Percentiles rank a stretch among this genome's conserved stretches.
Evolutionary conservation across 1,284 basidiomycete species (phyloP).

Genomic region (Vanrija sp.): DNA sequence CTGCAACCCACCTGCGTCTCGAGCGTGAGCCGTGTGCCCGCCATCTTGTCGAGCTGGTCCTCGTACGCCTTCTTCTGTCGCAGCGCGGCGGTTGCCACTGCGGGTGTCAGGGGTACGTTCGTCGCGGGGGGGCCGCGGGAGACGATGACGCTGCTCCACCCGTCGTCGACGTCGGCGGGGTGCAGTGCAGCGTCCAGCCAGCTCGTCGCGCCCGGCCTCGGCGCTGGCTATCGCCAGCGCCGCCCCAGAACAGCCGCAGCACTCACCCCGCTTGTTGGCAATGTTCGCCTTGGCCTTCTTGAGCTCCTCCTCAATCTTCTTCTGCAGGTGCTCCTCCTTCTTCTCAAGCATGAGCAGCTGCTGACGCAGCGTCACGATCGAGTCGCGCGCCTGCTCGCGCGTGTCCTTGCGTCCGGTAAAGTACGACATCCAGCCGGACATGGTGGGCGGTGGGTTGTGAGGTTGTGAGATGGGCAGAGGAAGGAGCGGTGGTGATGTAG

Average conservation of each 20-base stretch:
- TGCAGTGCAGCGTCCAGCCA: too few species aligned
- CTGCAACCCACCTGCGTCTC: constrained; percentile 68
- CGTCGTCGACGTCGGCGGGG: background rate
- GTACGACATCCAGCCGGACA: constrained; percentile 84
- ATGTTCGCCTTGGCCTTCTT: constrained; percentile 91
- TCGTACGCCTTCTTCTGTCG: constrained; percentile 88
- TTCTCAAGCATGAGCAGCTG: constrained; percentile 96
- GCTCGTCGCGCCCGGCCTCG: too few species aligned
- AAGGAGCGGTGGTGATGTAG: background rate
- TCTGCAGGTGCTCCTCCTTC: constrained; percentile 95
- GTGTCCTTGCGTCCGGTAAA: constrained; percentile 65
- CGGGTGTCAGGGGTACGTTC: background rate
- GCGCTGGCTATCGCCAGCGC: background rate
- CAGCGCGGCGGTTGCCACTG: constrained; percentile 83
- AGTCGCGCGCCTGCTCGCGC: constrained; percentile 73
- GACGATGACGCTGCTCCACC: background rate
- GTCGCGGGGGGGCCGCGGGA: too few species aligned
- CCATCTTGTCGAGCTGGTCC: constrained; percentile 78
- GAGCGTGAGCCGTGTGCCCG: constrained; percentile 83
- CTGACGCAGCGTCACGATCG: constrained; percentile 79
- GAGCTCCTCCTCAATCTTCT: constrained; percentile 93
- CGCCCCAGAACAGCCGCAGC: constrained; percentile 10
- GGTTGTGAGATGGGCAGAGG: background rate
- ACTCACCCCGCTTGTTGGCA: constrained; percentile 86
- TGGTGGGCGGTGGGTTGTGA: constrained; percentile 52